A percentile compares a stretch with the other conserved stretches of the same genome.
These are phyloP conservation scores for Stentor coeruleus DNA, from an alignment of 73 alveolate species.

Conservation along the genomic window DNA sequence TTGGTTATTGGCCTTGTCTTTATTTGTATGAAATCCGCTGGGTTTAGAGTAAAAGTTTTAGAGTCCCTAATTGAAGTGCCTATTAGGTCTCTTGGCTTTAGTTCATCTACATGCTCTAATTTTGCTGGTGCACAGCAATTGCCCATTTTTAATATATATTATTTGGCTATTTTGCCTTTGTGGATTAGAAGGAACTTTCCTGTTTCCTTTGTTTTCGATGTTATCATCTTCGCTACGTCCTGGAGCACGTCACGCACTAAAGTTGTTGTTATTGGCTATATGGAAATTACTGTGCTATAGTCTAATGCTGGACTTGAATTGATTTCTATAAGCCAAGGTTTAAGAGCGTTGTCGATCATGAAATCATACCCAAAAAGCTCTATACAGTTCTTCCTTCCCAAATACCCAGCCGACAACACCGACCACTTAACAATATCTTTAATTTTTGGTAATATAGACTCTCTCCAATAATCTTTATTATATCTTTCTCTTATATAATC, in stretches of 20 bases:
- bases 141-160: no score
- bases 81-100: not conserved
- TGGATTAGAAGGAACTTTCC: no score
- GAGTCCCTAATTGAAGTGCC: not conserved
- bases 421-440: constrained; percentile 36
- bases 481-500: constrained; percentile 48
- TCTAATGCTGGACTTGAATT: constrained; percentile 90
- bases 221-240: no score
- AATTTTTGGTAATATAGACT: constrained; percentile 26
- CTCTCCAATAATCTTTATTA: constrained; percentile 70
- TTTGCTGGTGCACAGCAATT: not conserved
- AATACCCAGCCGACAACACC: not conserved
- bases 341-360: constrained; percentile 83
- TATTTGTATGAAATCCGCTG: not conserved
- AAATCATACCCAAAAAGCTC: constrained; percentile 97
- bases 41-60: not conserved
- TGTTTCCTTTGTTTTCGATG: no score
- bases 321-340: constrained; percentile 84
- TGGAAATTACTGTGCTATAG: constrained; percentile 65
- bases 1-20: not conserved
- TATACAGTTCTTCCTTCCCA: constrained; percentile 66
- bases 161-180: no score
- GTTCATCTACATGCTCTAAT: no score
- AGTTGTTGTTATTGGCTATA: no score
- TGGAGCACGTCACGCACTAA: no score